Evolutionary conservation across 495 filamentous ascomycete species (phyloP).

Genomic region (Annulohypoxylon nitens): DNA sequence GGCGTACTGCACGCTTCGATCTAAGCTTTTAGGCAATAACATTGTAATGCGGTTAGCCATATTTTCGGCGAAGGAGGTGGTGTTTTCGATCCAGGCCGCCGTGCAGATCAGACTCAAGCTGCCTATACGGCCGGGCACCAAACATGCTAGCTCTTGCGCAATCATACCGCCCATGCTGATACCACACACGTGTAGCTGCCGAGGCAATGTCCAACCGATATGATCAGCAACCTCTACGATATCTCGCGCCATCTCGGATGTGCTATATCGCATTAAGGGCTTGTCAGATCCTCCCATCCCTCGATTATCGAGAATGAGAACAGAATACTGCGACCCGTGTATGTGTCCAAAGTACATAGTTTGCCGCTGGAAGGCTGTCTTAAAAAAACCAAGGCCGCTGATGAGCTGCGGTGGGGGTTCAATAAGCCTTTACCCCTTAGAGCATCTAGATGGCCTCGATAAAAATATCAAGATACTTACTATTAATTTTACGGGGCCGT

Average conservation of each 20-base stretch:
- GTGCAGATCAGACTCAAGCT: slow-evolving; percentile 79
- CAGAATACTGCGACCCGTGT: slow-evolving; percentile 73
- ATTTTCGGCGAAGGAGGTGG: slow-evolving; percentile 69
- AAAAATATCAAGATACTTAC: slow-evolving; percentile 62
- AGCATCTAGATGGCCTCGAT: neutral
- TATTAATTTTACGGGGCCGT: slow-evolving; percentile 75
- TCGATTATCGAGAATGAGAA: slow-evolving; percentile 81
- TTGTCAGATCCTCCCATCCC: slow-evolving; percentile 84
- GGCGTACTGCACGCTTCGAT: slow-evolving; percentile 52
- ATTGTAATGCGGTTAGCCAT: slow-evolving; percentile 75
- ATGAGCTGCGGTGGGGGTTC: slow-evolving; percentile 62
- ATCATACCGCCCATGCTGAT: slow-evolving; percentile 88
- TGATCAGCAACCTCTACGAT: slow-evolving; percentile 75
- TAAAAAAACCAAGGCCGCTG: slow-evolving; percentile 73
- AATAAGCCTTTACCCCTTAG: neutral
- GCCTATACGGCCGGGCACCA: slow-evolving; percentile 72
- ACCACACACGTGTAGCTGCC: slow-evolving; percentile 75
- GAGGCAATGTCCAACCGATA: slow-evolving; percentile 72
- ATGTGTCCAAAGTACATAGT: slow-evolving; percentile 81
- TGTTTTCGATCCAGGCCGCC: slow-evolving; percentile 76
- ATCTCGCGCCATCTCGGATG: slow-evolving; percentile 82
- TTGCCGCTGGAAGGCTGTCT: slow-evolving; percentile 79
- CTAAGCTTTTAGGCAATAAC: slow-evolving; percentile 76
- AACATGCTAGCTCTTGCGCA: slow-evolving; percentile 78
- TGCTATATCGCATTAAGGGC: slow-evolving; percentile 77